These are phyloP conservation scores for Trichoderma lentiforme DNA, from an alignment of 2,329 filamentous ascomycete species.

Conservation along the genomic window DNA sequence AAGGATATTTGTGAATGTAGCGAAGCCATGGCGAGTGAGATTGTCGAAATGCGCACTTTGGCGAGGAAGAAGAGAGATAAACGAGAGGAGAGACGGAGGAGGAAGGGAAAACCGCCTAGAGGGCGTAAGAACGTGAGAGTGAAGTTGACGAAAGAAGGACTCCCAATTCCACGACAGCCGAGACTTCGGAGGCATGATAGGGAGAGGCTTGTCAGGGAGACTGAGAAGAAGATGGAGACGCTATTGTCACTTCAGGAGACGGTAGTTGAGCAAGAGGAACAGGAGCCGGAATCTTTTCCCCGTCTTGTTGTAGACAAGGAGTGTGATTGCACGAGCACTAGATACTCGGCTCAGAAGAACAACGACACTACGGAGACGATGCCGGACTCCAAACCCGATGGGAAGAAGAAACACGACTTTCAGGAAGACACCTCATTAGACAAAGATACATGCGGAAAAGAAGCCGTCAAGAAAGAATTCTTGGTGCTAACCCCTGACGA, in stretches of 20 bases:
- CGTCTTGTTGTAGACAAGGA: background rate
- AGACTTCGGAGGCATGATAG: background rate
- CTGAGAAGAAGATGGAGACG: background rate
- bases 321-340: background rate
- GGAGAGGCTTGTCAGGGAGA: background rate
- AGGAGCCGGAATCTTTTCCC: too few species aligned
- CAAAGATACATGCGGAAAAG: background rate
- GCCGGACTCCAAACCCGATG: background rate
- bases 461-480: background rate
- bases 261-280: background rate
- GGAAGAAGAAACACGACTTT: background rate
- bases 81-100: background rate
- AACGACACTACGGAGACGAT: background rate
- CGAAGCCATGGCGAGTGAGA: background rate
- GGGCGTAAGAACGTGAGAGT: background rate
- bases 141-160: background rate
- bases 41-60: background rate
- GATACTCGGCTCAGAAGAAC: background rate
- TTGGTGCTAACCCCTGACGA: background rate
- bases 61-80: background rate
- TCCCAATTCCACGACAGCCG: constrained; percentile 13
- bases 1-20: background rate
- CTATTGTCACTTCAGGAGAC: background rate
- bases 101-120: background rate
- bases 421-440: background rate